Evolutionary conservation across 1,284 basidiomycete species (phyloP), one percentile per base, ranked within the genome.

Genomic region (Ustilago bromivora): DNA sequence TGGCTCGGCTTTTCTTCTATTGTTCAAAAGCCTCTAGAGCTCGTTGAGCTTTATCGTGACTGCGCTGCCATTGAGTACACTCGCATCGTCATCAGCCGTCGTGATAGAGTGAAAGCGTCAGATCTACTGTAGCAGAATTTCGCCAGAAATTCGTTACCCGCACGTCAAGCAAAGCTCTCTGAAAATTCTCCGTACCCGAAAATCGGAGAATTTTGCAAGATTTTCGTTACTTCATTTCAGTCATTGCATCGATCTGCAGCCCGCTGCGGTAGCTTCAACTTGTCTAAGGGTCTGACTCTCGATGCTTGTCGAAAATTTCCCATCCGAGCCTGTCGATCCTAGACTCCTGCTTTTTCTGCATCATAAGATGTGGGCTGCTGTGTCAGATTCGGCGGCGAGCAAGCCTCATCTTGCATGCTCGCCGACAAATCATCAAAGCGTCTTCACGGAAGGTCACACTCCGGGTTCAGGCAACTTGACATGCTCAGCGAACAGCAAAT

Each of bases 111-210:
- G 40, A 41, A 41, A 41, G 13, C 17, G 40, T 41, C 40, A 41
- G 17, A 41, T 41, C 40, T n/a, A 3, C 23, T 3, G 3, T 28
- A 17, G 40, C 40, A 41, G 17, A 41, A 41, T 17, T 41, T 41
- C 36, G 13, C 36, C 36, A 13, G 9, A 38, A 38, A 38, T 2
- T 38, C 36, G 36, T 38, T 17, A 13, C 7, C 40, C 17, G 40
- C 40, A 41, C 40, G 13, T 41, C 40, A 41, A 41, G 40, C 2
- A 41, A 41, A 17, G 40, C 40, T 43, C 43, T 46, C n/a, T 51
- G 49, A 52, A 57, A 67, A 57, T 53, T 54, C 59, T 67, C 66
- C 59, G 59, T 60, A 70, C 3, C 52, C 61, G 57, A 69, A 38
- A 31, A 53, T 70, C 67, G 67, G 49, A 51, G 49, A 51, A 31